Percentiles rank a stretch among this genome's conserved stretches.
Evolutionary conservation across 306 rosid species (phyloP).

Genomic region (Cucumis hystrix): DNA sequence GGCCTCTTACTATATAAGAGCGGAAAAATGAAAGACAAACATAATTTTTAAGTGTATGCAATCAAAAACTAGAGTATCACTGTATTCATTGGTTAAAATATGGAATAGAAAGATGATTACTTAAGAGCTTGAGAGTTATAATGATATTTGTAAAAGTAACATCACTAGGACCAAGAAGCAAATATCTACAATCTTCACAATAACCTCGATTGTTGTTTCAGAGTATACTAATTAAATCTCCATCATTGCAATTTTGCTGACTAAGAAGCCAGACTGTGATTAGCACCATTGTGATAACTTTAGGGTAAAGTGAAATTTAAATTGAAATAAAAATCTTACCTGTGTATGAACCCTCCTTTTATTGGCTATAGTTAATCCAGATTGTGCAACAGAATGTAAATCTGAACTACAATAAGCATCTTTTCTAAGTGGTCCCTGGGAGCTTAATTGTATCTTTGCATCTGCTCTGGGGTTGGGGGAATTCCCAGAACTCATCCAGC

Average conservation of each 20-base stretch:
- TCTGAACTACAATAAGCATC: constrained; percentile 42
- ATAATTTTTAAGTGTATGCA: background rate
- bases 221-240: background rate
- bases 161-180: background rate
- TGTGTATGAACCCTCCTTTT: constrained; percentile 64
- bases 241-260: background rate
- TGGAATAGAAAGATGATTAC: background rate
- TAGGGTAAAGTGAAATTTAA: background rate
- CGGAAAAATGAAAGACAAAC: too few species aligned
- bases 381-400: constrained; percentile 39
- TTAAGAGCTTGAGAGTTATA: background rate
- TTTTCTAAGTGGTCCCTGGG: constrained; percentile 32
- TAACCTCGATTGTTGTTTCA: background rate
- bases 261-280: background rate
- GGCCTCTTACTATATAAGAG: too few species aligned
- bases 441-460: constrained; percentile 29
- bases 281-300: background rate
- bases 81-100: background rate
- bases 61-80: background rate
- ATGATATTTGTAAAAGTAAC: background rate
- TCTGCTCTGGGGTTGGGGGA: constrained; percentile 33
- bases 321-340: constrained; percentile 22
- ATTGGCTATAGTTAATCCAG: constrained; percentile 41
- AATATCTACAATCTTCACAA: background rate
- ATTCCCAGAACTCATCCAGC: constrained; percentile 40